Evolutionary conservation across 2,329 filamentous ascomycete species (phyloP), one percentile per base, ranked within the genome.

Genomic region (Remersonia thermophila): DNA sequence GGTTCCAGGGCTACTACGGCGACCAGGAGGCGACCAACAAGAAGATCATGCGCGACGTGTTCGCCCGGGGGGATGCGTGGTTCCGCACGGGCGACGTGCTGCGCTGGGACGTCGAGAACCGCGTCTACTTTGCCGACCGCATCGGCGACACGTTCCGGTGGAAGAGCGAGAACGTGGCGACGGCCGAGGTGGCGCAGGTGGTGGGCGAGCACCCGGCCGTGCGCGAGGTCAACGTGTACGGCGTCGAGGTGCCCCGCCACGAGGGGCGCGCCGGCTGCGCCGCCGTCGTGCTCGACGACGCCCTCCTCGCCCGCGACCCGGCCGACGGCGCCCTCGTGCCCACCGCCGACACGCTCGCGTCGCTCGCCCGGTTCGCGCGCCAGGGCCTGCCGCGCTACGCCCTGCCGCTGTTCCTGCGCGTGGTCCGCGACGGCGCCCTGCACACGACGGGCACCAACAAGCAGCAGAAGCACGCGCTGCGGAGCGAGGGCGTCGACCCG

Each of bases 1-100:
- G 70, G 10, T 93, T 86, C 61, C 81, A 86, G 52, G 86, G 86
- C 2, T 94, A 94, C 58, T 84, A 79, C 56, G 74, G 77, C 40
- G 85, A 93, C 54, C 56, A 67, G 11, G 67, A 69, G 23, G 83
- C 85, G 0, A 83, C 80, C 0, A 61, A 74, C 27, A 67, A 72
- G 45, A 93, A 93, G 59, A 70, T 93, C 32, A 56, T 91, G 42
- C 71, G 79, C 4, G 64, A 80, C 47, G 82, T 91, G 2, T 73
- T 91, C 44, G 62, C 59, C 40, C 79, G 79, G 50, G 84, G 81
- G 11, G 86, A 94, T 51, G 78, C 75, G 0, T 93, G 76, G 66
- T 93, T 86, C 65, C 75, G 84, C 16, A 80, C 83, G 0, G 86
- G 86, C n/a, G 86, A 94, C 50, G 68, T 91, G 13, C 61, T 91